Evolutionary conservation across 2,329 filamentous ascomycete genomes (phyloP), one percentile per base, ranked within the genome.

Genomic region (Pezicula rhizophila): DNA sequence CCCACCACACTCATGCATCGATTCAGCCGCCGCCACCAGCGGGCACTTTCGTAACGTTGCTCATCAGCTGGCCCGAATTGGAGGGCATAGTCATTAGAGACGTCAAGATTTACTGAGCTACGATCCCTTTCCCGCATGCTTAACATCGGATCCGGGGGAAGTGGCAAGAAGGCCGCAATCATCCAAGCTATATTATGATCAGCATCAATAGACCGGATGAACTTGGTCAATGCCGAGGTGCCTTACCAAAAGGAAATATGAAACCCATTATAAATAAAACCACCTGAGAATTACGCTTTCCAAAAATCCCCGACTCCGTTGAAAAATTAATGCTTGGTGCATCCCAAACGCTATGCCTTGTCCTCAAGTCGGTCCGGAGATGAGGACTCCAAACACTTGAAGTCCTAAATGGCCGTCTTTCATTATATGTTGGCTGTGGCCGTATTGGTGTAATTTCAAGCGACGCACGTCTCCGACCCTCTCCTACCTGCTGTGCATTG

Each of bases 241-340:
- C 66, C 80, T 67, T 69, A 85, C 82, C 74, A 52, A 89, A 76
- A 5, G 88, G 89, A 60, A 89, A 80, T 42, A 92, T 70, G 61
- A 95, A 95, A 20, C 89, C 89, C 42, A 85, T 38, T 48, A 83
- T 80, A 67, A 95, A 95, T 43, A 88, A 71, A 46, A 85, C 71
- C 26, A 92, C 77, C 66, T 95, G 89, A 42, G 82, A 69, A 61
- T 91, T 91, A 52, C 86, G 78, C 54, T 79, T 78, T 45, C 82
- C 83, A 54, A 85, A 74, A 3, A 80, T 61, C 14, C 78, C 75
- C 33, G 77, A 79, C 35, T 82, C 79, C 2, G 78, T 68, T 8
- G 78, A 78, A 68, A 83, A 86, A 51, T 82, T 79, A 18, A 86
- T 70, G 1, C 82, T 84, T 1, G 89, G 89, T 1, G 88, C 82